Evolutionary conservation across 176 grass and related monocot species (phyloP).

Genomic region (Melocanna baccifera): DNA sequence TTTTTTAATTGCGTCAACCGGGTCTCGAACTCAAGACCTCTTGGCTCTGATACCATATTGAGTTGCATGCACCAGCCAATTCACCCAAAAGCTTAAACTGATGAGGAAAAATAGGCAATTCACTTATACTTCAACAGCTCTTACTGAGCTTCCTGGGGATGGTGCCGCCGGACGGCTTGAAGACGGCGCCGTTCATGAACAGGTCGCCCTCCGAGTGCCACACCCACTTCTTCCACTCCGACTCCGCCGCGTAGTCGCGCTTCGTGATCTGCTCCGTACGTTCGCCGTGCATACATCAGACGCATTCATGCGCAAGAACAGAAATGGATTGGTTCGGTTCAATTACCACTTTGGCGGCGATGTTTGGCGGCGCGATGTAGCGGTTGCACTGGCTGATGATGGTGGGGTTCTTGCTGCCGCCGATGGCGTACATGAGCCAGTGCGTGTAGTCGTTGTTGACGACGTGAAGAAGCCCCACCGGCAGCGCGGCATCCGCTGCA

Average conservation of each 20-base stretch:
- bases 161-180: conserved; percentile 33
- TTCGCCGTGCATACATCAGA: too few relatives aligned
- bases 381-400: conserved; percentile 91
- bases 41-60: too few relatives aligned
- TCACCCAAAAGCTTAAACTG: too few relatives aligned
- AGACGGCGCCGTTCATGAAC: conserved; percentile 58
- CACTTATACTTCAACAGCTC: too few relatives aligned
- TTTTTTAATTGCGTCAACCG: too few relatives aligned
- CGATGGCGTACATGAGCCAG: conserved; percentile 88
- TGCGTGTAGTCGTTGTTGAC: conserved; percentile 96
- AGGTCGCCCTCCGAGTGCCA: conserved; percentile 67
- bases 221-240: conserved; percentile 64
- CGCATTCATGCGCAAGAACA: too few relatives aligned
- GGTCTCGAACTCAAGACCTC: too few relatives aligned
- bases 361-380: conserved; percentile 69
- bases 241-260: conserved; percentile 48
- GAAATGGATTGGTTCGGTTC: neutral
- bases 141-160: neutral
- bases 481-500: conserved; percentile 86
- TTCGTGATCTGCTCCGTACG: conserved; percentile 49
- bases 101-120: too few relatives aligned
- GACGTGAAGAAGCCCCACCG: conserved; percentile 84
- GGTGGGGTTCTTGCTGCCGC: conserved; percentile 73
- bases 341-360: conserved; percentile 55
- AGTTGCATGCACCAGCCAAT: too few relatives aligned